Conservation (phyloP, 176 grass and related monocot genomes). For the Cenchrus purpureus region DNA sequence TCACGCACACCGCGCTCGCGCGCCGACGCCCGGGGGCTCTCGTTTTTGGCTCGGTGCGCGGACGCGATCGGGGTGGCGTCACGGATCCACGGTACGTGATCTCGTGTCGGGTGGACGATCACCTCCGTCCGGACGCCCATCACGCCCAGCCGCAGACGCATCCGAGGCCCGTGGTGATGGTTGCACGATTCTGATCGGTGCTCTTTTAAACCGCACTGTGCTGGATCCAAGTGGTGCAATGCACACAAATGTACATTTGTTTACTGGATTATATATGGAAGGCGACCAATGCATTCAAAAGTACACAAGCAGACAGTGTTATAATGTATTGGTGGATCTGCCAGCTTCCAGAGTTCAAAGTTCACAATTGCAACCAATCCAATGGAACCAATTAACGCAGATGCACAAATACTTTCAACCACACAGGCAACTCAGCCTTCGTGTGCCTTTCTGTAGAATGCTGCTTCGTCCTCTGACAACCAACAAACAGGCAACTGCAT, state of each 20-base stretch:
- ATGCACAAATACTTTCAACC: slow-evolving; percentile 32
- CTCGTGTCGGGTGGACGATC: background rate
- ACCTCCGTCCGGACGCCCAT: background rate
- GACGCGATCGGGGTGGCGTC: background rate
- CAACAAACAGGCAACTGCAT: slow-evolving; percentile 15
- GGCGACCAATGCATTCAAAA: slow-evolving; percentile 2
- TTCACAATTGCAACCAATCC: slow-evolving; percentile 32
- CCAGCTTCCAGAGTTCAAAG: slow-evolving; percentile 14
- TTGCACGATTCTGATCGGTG: background rate
- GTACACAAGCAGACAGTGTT: background rate
- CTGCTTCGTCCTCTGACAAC: slow-evolving; percentile 14
- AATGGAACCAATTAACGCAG: slow-evolving; percentile 26
- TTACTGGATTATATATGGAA: background rate
- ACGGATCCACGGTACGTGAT: background rate
- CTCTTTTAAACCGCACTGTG: too few species aligned
- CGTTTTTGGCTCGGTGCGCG: background rate
- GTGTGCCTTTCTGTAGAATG: slow-evolving; percentile 8
- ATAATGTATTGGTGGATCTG: slow-evolving; percentile 32
- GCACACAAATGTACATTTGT: too few species aligned
- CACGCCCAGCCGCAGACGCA: background rate
- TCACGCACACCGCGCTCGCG: too few species aligned
- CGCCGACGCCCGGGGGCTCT: background rate
- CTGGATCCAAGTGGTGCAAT: background rate
- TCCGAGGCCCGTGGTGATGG: background rate
- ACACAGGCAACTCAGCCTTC: background rate